phyloP scores from a whole-genome alignment of 495 filamentous ascomycete genomes.

The Penicillium psychrofluorescens region DNA sequence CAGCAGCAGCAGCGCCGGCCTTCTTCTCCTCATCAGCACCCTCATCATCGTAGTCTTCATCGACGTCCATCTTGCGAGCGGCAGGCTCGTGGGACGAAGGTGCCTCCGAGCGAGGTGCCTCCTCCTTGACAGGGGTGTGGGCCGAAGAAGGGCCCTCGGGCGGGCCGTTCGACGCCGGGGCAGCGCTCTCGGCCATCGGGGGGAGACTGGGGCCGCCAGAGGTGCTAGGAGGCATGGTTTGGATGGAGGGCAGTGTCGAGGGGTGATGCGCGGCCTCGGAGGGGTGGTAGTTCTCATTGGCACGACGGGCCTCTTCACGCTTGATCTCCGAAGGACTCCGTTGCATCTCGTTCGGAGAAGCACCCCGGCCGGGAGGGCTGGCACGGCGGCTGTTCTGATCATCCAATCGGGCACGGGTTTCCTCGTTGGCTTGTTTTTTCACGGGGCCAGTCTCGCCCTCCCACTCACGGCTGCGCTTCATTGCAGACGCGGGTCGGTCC shows the following conservation, averaged over 20 bases:
- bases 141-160: slow-evolving; percentile 40
- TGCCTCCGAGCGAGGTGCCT: slow-evolving; percentile 44
- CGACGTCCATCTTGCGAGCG: slow-evolving; percentile 90
- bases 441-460: slow-evolving; percentile 59
- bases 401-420: slow-evolving; percentile 77
- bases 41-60: slow-evolving; percentile 93
- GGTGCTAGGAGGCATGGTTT: slow-evolving; percentile 59
- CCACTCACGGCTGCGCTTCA: slow-evolving; percentile 87
- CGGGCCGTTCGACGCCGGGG: slow-evolving; percentile 52
- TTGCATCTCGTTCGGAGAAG: slow-evolving; percentile 61
- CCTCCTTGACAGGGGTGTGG: slow-evolving; percentile 37
- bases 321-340: slow-evolving; percentile 73
- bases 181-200: slow-evolving; percentile 49
- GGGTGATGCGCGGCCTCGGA: slow-evolving; percentile 88
- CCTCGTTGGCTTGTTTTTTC: slow-evolving; percentile 86
- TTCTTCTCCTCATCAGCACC: slow-evolving; percentile 71
- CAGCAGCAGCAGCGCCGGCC: slow-evolving; percentile 8
- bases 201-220: slow-evolving; percentile 39
- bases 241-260: slow-evolving; percentile 62
- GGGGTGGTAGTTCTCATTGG: slow-evolving; percentile 74
- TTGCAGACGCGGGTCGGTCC: slow-evolving; percentile 66
- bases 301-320: slow-evolving; percentile 59
- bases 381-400: slow-evolving; percentile 72
- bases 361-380: slow-evolving; percentile 50
- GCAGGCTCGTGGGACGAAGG: slow-evolving; percentile 68